Base-by-base conservation (phyloP, 1,284 basidiomycete species). In the Cryptococcus sp. region DNA sequence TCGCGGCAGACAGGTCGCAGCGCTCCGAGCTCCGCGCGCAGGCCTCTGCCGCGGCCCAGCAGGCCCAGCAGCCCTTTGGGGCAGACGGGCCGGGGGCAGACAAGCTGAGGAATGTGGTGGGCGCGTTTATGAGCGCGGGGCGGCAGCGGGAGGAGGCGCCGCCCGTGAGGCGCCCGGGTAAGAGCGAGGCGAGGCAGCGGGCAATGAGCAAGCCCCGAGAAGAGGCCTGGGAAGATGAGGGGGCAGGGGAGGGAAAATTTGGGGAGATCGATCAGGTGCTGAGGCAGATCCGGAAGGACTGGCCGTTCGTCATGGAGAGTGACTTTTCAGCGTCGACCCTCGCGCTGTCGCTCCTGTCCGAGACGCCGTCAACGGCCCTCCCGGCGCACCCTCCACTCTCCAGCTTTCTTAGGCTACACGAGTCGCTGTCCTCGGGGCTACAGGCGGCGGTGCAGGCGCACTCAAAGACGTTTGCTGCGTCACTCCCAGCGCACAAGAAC, bases 281-380 rank as follows among this genome's bases (percentile, higher is more conserved):
- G 61, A 85, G 88, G 60, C 84, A 88, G 71, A 89, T 97, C 60
- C 85, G 84, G 67, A 86, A 88, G 63, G 90, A 90, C 57, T 98
- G 92, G 91, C 88, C 89, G 59, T 87, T 90, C 67, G 85, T 94
- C 46, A 84, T 89, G 57, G 85, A 91, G 62, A 84, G 87, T 46
- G 88, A 93, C 73, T 97, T 96, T 78, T 94, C 94, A 69, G 87
- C 88, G 28, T 91, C 95, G 33, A 88, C 94, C 64, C 82, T 96
- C 42, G 91, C 92, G 6, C 81, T 97, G 23, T 86, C 90, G 66
- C 81, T 97, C 4, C 79, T 97, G 28, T 88, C 92, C 58, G 82
- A 85, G 46, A 82, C 84, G 1, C 84, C 87, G 3, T 77, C 81
- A 0, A 46, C 50, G 36, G 63, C 61, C 40, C 60, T 68, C 11